These are phyloP conservation scores for Trypanosoma caninum DNA, from an alignment of 208 protist genomes.

Conservation along the genomic window DNA sequence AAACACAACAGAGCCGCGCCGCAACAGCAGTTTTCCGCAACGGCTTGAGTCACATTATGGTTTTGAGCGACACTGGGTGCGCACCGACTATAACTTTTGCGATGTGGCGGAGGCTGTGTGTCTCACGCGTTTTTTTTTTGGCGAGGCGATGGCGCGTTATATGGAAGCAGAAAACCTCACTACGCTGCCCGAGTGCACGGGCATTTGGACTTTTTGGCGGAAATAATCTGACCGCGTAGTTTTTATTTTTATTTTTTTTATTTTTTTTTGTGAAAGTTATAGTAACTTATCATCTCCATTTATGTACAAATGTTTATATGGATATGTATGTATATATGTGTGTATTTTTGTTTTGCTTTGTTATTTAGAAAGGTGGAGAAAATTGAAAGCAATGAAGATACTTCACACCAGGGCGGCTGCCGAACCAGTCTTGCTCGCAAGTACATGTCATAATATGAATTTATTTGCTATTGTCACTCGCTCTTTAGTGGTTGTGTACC, in stretches of 20 bases:
- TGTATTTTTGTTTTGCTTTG: neutral
- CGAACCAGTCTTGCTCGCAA: constrained; percentile 67
- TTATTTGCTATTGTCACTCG: constrained; percentile 69
- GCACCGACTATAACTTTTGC: constrained; percentile 78
- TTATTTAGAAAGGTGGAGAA: neutral
- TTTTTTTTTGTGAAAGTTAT: neutral
- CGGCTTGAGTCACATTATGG: constrained; percentile 53
- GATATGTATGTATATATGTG: constrained; percentile 7
- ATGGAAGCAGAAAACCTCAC: constrained; percentile 17
- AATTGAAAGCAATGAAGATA: constrained; percentile 50
- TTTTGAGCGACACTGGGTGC: constrained; percentile 64
- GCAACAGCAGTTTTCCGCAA: constrained; percentile 59
- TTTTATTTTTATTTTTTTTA: neutral
- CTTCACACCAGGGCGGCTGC: constrained; percentile 60
- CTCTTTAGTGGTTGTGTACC: constrained; percentile 55
- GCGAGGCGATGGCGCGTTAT: constrained; percentile 25
- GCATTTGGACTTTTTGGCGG: constrained; percentile 70
- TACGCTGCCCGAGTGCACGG: constrained; percentile 72
- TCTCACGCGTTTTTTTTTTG: constrained; percentile 84
- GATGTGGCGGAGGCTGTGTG: constrained; percentile 39
- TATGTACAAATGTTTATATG: constrained; percentile 1
- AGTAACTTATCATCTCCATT: neutral
- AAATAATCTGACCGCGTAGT: neutral
- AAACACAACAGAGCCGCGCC: constrained; percentile 43
- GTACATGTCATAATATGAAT: constrained; percentile 74